Evolutionary conservation across 768 basidiomycete species (phyloP).

Genomic region (Pulveroboletus sp.): DNA sequence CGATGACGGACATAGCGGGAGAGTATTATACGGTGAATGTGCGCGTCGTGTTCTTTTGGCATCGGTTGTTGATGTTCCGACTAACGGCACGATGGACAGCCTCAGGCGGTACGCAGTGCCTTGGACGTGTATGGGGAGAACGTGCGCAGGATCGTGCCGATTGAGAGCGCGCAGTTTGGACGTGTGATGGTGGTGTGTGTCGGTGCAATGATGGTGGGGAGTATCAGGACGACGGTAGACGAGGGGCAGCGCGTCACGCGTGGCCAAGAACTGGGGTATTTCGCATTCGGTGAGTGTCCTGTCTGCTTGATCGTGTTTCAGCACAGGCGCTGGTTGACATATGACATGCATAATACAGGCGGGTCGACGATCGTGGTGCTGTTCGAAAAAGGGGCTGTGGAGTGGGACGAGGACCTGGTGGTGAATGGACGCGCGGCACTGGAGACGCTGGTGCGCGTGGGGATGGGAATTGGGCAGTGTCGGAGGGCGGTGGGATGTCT

Average conservation of each 20-base stretch:
- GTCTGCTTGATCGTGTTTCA: background rate
- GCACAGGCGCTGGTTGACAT: too few relatives aligned
- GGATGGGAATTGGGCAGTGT: slow-evolving; percentile 72
- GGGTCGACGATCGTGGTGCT: slow-evolving; percentile 90
- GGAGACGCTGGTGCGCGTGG: slow-evolving; percentile 85
- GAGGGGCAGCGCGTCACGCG: slow-evolving; percentile 78
- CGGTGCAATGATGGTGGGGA: slow-evolving; percentile 95
- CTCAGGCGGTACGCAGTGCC: slow-evolving; percentile 87
- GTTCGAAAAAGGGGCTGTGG: slow-evolving; percentile 78
- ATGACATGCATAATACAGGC: slow-evolving; percentile 37
- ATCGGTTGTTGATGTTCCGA: background rate
- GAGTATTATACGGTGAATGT: slow-evolving; percentile 98
- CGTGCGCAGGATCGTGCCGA: slow-evolving; percentile 85
- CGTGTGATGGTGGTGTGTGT: slow-evolving; percentile 88
- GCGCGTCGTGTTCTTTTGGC: slow-evolving; percentile 31
- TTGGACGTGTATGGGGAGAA: slow-evolving; percentile 96
- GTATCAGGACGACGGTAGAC: slow-evolving; percentile 79
- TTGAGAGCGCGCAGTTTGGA: slow-evolving; percentile 86
- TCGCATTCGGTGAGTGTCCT: slow-evolving; percentile 77
- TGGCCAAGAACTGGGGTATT: slow-evolving; percentile 91
- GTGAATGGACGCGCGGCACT: slow-evolving; percentile 82
- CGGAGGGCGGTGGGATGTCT: slow-evolving; percentile 1
- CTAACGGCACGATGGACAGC: slow-evolving; percentile 38
- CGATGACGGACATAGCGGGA: slow-evolving; percentile 77
- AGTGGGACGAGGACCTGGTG: slow-evolving; percentile 90